Base-by-base conservation (phyloP, 768 basidiomycete species). In the Vishniacozyma victoriae region DNA sequence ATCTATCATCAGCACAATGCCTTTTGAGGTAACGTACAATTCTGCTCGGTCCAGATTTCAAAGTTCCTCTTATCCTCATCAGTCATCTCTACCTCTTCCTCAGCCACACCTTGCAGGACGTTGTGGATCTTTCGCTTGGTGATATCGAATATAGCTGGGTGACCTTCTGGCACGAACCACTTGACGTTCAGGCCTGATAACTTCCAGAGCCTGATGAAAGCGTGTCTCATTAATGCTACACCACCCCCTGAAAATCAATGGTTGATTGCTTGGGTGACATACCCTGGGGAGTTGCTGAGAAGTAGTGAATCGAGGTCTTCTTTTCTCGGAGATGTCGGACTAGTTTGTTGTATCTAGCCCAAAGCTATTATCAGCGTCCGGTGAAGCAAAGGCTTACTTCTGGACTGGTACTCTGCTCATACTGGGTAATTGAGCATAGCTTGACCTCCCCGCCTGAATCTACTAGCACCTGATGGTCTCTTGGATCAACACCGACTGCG, bases 141-240 rank as follows among this genome's bases (percentile, higher is more conserved):
- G 52, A 86, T 89, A 55, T 89, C 82, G 79, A 92, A 93, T 31
- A 93, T 86, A 54, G 79, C 80, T 1, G 90, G 89, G 38, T 70
- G 87, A 83, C 60, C 67, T 54, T 60, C 62, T 48, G 60, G 6
- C 19, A 40, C 52, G 14, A 26, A 62, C 63, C 66, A 68, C 50
- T 62, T 58, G 36, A 63, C 57, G 11, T 64, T 47, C 12, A 70
- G 14, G 15, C 60, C 64, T 22, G 67, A 66, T 42, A 64, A 41
- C 36, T 52, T 59, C 75, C 87, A 78, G 75, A 96, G 84, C 49
- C 92, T 79, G 71, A 95, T 85, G 60, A 96, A 75, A 23, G 91
- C 88, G 73, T 95, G 91, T 59, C 91, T 82, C 89, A 96, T 93
- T 80, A 96, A 80, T 35, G 92, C 92, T 53, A 96, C 92, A 69